Evolutionary conservation across 495 filamentous ascomycete genomes (phyloP).

Genomic region (Diplogelasinospora grovesii): DNA sequence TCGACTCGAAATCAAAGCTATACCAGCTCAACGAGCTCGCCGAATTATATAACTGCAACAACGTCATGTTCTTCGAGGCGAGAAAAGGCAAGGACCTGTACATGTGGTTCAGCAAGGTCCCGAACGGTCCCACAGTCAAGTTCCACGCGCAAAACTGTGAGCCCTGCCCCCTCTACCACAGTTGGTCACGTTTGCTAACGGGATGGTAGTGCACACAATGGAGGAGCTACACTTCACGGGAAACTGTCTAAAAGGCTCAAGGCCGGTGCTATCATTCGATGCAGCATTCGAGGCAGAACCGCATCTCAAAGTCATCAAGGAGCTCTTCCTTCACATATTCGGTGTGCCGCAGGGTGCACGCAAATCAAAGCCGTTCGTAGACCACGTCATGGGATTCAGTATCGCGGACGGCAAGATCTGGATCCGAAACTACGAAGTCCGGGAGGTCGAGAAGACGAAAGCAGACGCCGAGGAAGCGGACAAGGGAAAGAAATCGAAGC

Average conservation of each 20-base stretch:
- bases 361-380: constrained; percentile 91
- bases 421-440: constrained; percentile 90
- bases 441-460: constrained; percentile 64
- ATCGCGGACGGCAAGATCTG: constrained; percentile 93
- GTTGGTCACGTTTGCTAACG: neutral
- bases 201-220: constrained; percentile 72
- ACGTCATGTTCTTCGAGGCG: constrained; percentile 94
- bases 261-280: constrained; percentile 95
- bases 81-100: constrained; percentile 92
- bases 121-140: constrained; percentile 93
- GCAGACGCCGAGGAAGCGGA: constrained; percentile 22
- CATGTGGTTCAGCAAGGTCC: constrained; percentile 86
- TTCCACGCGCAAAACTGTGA: constrained; percentile 64
- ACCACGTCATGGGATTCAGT: constrained; percentile 91
- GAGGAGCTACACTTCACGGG: constrained; percentile 93
- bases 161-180: neutral
- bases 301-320: constrained; percentile 67
- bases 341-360: constrained; percentile 82
- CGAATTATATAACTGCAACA: constrained; percentile 98
- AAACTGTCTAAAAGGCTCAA: constrained; percentile 90
- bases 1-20: constrained; percentile 92
- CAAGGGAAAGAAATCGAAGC: constrained; percentile 26
- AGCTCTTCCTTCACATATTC: constrained; percentile 87
- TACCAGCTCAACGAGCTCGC: constrained; percentile 92
- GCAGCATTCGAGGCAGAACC: constrained; percentile 70